These are phyloP conservation scores for Penicillium longicatenatum DNA, from an alignment of 495 filamentous ascomycete genomes.

Conservation along the genomic window DNA sequence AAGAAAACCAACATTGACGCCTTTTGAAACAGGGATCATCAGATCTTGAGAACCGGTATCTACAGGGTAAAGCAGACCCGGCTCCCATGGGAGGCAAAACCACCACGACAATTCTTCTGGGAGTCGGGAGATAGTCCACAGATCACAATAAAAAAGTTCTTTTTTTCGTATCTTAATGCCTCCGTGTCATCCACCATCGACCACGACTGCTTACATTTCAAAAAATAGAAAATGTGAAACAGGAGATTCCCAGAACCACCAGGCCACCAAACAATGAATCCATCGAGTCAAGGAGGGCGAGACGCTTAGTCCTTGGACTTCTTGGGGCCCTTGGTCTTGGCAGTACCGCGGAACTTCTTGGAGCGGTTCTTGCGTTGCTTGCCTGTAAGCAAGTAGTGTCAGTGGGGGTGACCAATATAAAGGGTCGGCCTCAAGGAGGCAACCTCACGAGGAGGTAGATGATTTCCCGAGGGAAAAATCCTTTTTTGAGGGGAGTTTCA, in stretches of 20 bases:
- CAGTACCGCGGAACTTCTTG: conserved; percentile 96
- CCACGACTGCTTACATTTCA: conserved; percentile 21
- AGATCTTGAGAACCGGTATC: conserved; percentile 19
- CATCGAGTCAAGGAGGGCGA: conserved; percentile 25
- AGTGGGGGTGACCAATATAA: conserved; percentile 8
- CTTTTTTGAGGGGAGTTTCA: not conserved
- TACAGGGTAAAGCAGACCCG: conserved; percentile 4
- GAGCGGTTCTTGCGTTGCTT: conserved; percentile 99
- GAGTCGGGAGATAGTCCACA: conserved; percentile 13
- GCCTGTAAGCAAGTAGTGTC: conserved; percentile 59
- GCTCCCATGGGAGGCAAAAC: conserved; percentile 13
- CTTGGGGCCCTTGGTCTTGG: conserved; percentile 84
- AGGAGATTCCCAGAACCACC: conserved; percentile 28
- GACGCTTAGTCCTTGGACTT: conserved; percentile 59
- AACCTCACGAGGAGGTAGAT: conserved; percentile 6
- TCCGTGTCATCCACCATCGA: conserved; percentile 19
- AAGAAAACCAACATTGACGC: conserved; percentile 32
- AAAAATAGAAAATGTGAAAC: conserved; percentile 12
- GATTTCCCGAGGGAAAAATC: not conserved
- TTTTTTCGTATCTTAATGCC: conserved; percentile 13
- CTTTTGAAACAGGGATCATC: conserved; percentile 28
- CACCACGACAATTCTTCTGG: conserved; percentile 7
- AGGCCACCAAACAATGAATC: conserved; percentile 27
- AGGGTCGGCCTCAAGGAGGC: conserved; percentile 1
- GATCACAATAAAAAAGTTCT: conserved; percentile 11